A percentile compares a stretch with the other conserved stretches of the same genome.
These are phyloP conservation scores for Xylaria sp. DNA, from an alignment of 2,329 filamentous ascomycete genomes.

Conservation along the genomic window DNA sequence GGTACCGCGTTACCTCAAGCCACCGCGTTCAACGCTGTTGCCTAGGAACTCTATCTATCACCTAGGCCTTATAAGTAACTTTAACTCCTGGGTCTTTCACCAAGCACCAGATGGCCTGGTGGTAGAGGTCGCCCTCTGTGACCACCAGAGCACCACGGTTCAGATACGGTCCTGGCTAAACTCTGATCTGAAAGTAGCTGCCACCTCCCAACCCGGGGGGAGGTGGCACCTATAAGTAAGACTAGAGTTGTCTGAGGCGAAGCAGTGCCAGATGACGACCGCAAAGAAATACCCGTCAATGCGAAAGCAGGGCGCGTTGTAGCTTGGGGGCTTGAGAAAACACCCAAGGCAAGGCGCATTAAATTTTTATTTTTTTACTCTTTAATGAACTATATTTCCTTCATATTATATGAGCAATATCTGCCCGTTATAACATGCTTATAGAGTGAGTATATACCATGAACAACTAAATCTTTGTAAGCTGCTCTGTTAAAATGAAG, in stretches of 20 bases:
- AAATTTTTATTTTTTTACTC: not conserved
- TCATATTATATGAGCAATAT: too few relatives aligned
- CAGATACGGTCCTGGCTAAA: constrained; percentile 30
- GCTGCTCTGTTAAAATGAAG: too few relatives aligned
- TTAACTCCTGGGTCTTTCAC: not conserved
- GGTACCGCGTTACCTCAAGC: not conserved
- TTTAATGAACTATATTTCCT: too few relatives aligned
- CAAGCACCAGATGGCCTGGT: constrained; percentile 21
- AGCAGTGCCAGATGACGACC: constrained; percentile 25
- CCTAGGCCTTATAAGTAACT: not conserved
- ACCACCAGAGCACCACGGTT: constrained; percentile 14
- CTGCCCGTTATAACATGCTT: too few relatives aligned
- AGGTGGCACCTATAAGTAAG: not conserved
- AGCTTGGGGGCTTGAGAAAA: constrained; percentile 7
- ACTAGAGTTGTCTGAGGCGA: constrained; percentile 8
- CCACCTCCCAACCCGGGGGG: not conserved
- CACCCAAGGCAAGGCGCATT: constrained; percentile 23
- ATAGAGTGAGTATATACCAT: too few relatives aligned
- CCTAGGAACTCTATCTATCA: not conserved
- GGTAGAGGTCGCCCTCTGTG: constrained; percentile 23
- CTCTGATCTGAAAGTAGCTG: not conserved
- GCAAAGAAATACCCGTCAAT: constrained; percentile 31
- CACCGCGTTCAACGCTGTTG: not conserved
- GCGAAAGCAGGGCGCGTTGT: constrained; percentile 32
- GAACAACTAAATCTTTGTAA: too few relatives aligned